Percentiles rank a stretch among this genome's conserved stretches.
phyloP scores from a whole-genome alignment of 2,329 filamentous ascomycete species.

The Exserohilum rostratum region DNA sequence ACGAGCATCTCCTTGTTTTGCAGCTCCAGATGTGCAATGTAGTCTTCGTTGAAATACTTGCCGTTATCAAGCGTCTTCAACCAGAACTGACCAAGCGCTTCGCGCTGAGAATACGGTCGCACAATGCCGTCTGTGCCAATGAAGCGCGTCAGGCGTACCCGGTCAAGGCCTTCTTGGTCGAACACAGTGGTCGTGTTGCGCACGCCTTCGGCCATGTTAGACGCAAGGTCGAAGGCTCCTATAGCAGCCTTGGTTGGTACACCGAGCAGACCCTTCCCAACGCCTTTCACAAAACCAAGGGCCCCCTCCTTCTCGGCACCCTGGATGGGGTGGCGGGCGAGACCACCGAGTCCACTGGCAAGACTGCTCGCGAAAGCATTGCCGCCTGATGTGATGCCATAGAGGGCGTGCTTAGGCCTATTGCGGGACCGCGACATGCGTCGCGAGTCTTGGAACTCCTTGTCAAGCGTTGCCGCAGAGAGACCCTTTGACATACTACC shows the following conservation, averaged over 20 bases:
- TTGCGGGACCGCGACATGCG: constrained; percentile 93
- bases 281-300: constrained; percentile 93
- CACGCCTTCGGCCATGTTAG: constrained; percentile 95
- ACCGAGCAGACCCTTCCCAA: constrained; percentile 92
- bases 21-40: constrained; percentile 94
- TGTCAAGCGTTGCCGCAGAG: constrained; percentile 92
- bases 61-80: constrained; percentile 97
- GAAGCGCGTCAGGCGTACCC: constrained; percentile 90
- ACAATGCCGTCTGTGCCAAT: constrained; percentile 93
- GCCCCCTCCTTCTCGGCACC: constrained; percentile 95
- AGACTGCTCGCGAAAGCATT: constrained; percentile 94
- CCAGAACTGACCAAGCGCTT: constrained; percentile 97
- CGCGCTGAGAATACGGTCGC: constrained; percentile 89
- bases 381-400: constrained; percentile 92
- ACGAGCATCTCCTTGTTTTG: constrained; percentile 89
- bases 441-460: constrained; percentile 96
- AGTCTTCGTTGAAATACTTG: constrained; percentile 96
- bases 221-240: constrained; percentile 94
- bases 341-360: constrained; percentile 89
- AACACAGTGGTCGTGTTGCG: constrained; percentile 99
- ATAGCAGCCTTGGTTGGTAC: constrained; percentile 97
- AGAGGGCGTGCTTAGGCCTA: constrained; percentile 93
- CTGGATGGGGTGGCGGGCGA: constrained; percentile 91
- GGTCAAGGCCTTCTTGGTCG: constrained; percentile 90
- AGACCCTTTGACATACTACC: constrained; percentile 96